phyloP scores from a whole-genome alignment of 768 basidiomycete species.

The Hortiboletus campestris region DNA sequence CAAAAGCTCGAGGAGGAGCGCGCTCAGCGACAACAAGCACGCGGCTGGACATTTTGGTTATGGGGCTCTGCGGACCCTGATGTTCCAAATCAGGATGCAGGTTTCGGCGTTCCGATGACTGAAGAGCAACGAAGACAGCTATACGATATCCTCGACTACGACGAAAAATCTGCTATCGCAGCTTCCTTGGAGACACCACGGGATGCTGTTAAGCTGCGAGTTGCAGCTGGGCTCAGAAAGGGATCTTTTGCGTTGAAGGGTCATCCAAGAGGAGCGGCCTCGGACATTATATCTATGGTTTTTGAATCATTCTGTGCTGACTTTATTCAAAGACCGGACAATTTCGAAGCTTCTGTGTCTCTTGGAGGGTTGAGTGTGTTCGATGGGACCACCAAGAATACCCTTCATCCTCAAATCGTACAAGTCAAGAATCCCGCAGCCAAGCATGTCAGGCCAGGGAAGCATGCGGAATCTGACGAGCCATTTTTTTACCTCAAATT shows the following conservation, averaged over 20 bases:
- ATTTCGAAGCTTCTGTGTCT: constrained; percentile 80
- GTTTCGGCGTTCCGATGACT: constrained; percentile 71
- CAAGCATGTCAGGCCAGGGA: constrained; percentile 35
- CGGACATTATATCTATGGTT: constrained; percentile 80
- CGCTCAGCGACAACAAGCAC: constrained; percentile 50
- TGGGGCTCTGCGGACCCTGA: constrained; percentile 63
- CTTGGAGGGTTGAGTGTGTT: constrained; percentile 84
- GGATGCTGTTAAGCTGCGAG: constrained; percentile 76
- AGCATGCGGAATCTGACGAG: constrained; percentile 35
- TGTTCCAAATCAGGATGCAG: constrained; percentile 46
- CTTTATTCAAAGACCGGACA: constrained; percentile 81
- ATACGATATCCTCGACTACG: constrained; percentile 88
- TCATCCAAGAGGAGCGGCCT: constrained; percentile 60
- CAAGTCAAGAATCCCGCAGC: constrained; percentile 56
- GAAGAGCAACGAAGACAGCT: constrained; percentile 89
- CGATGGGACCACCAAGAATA: constrained; percentile 83
- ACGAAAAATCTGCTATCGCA: constrained; percentile 76
- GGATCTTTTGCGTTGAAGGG: constrained; percentile 84
- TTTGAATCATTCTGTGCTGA: constrained; percentile 87
- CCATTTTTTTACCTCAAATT: constrained; percentile 90
- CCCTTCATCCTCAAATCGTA: constrained; percentile 88
- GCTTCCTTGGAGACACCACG: constrained; percentile 68
- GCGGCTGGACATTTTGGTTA: constrained; percentile 73
- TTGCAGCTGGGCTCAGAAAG: constrained; percentile 75
- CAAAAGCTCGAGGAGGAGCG: constrained; percentile 69